A percentile compares a stretch with the other conserved stretches of the same genome.
phyloP scores from a whole-genome alignment of 306 rosid genomes.

The Trifolium repens region DNA sequence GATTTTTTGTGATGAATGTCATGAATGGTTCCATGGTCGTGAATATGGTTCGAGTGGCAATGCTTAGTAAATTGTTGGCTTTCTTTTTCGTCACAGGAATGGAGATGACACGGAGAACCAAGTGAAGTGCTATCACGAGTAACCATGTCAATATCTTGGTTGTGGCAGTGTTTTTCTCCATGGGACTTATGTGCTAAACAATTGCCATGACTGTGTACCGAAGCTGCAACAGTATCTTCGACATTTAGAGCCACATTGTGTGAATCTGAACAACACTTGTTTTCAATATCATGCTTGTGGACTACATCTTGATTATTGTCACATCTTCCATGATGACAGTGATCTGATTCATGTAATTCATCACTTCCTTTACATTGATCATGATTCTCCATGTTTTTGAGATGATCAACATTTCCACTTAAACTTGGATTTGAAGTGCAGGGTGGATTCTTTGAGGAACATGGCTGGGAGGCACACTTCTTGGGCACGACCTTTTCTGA shows the following conservation, averaged over 20 bases:
- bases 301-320: slow-evolving; percentile 35
- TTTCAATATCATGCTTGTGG: slow-evolving; percentile 45
- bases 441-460: slow-evolving; percentile 50
- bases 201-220: slow-evolving; percentile 15
- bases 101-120: slow-evolving; percentile 24
- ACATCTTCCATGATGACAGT: slow-evolving; percentile 49
- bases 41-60: slow-evolving; percentile 44
- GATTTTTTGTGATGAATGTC: slow-evolving; percentile 28
- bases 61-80: slow-evolving; percentile 23
- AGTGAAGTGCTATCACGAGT: slow-evolving; percentile 22
- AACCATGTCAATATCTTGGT: slow-evolving; percentile 29
- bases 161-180: slow-evolving; percentile 41
- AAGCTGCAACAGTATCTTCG: slow-evolving; percentile 31
- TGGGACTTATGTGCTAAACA: slow-evolving; percentile 43
- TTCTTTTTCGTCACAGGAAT: slow-evolving; percentile 35
- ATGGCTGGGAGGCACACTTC: slow-evolving; percentile 46
- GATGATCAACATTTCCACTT: slow-evolving; percentile 37
- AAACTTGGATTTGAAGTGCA: slow-evolving; percentile 42
- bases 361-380: slow-evolving; percentile 43
- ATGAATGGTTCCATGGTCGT: slow-evolving; percentile 34
- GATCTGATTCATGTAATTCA: slow-evolving; percentile 45
- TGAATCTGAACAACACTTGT: slow-evolving; percentile 37
- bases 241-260: slow-evolving; percentile 24
- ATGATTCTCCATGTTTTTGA: slow-evolving; percentile 32
- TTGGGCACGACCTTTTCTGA: slow-evolving; percentile 51